Base-by-base conservation (phyloP, 1,284 basidiomycete genomes). In the Trichosporon asahii region DNA sequence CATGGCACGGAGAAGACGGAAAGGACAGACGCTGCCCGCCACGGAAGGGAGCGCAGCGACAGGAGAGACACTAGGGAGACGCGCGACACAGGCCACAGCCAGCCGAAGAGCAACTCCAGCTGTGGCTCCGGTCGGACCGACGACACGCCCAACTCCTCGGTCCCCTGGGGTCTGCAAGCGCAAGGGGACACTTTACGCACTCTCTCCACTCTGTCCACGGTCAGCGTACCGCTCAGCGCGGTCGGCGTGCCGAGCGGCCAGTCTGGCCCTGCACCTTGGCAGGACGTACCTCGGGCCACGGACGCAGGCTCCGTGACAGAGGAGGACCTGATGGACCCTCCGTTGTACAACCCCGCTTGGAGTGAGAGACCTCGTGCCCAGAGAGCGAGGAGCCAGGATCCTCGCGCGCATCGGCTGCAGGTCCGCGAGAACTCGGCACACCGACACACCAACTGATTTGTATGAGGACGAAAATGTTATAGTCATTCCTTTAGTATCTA, bases 81-180 rank as follows among this genome's bases (percentile, higher is more conserved):
- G 25, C 53, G 53, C 25, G 23, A 27, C 53, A 27, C 53, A 12
- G 12, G 23, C 25, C 53, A 61, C 27, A 29, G 18, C 27, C 27
- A 61, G 5, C 18, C 14, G 57, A 9, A 29, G 57, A 53, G 49
- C 21, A 9, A 25, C 21, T n/a, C 15, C 11, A 23, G 11, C 11
- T 53, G 21, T 21, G n/a, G 49, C 21, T 25, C 49, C 8, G 21
- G 21, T 8, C 18, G 21, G 21, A 23, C 8, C 21, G 49, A 21
- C 7, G 14, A 49, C 18, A 18, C 46, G 12, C 4, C 29, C 15
- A 27, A 18, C 31, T 33, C 31, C 31, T 33, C 31, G 6, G 29
- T 61, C 11, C 57, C 57, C 29, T 61, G 57, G 57, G 57, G 57
- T 18, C 27, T 61, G 57, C 57, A 61, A 27, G 57, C 27, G 57